Percentiles rank a stretch among this genome's conserved stretches.
Evolutionary conservation across 768 basidiomycete species (phyloP).

Genomic region (Brasilioporus rufonigricans): DNA sequence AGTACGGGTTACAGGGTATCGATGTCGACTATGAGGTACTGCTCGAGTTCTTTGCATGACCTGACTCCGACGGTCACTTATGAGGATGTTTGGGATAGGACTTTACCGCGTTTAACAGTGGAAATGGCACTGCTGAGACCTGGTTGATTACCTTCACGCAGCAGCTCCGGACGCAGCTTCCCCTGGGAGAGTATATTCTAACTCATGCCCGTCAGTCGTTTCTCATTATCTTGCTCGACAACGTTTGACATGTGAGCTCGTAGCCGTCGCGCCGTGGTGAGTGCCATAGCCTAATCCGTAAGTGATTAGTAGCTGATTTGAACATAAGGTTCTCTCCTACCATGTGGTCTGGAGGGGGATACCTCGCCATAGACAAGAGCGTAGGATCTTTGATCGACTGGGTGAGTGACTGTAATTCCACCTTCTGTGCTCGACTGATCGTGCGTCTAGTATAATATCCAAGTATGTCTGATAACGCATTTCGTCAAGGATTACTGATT

Average conservation of each 20-base stretch:
- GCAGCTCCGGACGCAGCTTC: slow-evolving; percentile 33
- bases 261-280: slow-evolving; percentile 25
- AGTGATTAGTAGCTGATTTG: background rate
- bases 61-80: background rate
- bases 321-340: slow-evolving; percentile 19
- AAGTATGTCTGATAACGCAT: slow-evolving; percentile 25
- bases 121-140: slow-evolving; percentile 38
- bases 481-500: slow-evolving; percentile 2
- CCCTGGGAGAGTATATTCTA: slow-evolving; percentile 32
- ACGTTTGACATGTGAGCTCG: background rate
- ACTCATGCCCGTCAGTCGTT: slow-evolving; percentile 35
- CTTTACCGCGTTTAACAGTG: slow-evolving; percentile 32
- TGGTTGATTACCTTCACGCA: slow-evolving; percentile 36
- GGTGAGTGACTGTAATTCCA: slow-evolving; percentile 23
- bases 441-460: slow-evolving; percentile 34
- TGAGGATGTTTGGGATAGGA: slow-evolving; percentile 20
- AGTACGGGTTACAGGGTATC: slow-evolving; percentile 47
- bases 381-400: slow-evolving; percentile 48
- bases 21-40: slow-evolving; percentile 53
- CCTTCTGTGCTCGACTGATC: background rate
- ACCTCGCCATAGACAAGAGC: slow-evolving; percentile 35
- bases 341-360: slow-evolving; percentile 32
- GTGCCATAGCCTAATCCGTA: background rate
- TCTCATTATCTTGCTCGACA: background rate
- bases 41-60: background rate